Evolutionary conservation across 2,329 filamentous ascomycete species (phyloP), one percentile per base, ranked within the genome.

Genomic region (Aspergillus ruber): DNA sequence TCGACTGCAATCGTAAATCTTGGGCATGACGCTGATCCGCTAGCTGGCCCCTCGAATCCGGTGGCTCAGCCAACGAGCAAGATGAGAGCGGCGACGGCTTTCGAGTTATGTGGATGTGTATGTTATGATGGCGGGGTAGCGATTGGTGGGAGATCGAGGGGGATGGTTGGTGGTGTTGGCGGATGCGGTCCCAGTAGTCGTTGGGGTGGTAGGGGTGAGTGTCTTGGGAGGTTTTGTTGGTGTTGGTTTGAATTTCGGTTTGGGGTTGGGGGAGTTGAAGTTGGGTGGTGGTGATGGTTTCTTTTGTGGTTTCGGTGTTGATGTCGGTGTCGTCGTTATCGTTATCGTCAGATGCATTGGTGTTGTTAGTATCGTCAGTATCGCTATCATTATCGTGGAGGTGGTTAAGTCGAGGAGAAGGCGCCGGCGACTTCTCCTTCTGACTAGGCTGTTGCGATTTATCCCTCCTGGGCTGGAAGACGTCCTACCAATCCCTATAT

Each of bases 1-100:
- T 64, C 15, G 66, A 69, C 20, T 66, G 64, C 45, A 68, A 55
- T 43, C 67, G 63, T 4, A 70, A 54, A 23, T 67, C 56, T 41
- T 62, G 53, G 6, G 65, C 59, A 50, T 67, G 65, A 6, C 49
- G 53, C 29, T 50, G 50, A 3, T 51, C 55, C 15, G 50, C 27
- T 29, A 44, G 35, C 17, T 57, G 58, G 20, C 55, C 54, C 33
- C 56, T 54, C 3, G 36, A 29, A 12, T 29, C 25, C 25, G 25
- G 4, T 21, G 21, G 6, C 10, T 29, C 25, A 10, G 25, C 10
- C 4, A 29, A 29, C 25, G 25, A 29, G 25, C 4, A 35, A n/a
- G 33, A 35, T n/a, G 33, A 35, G n/a, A 29, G 25, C 10, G 10
- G 25, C 9, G 33, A 18, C n/a, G 33, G 17, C n/a, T 15, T 18